These are phyloP conservation scores for Talaromyces sp. DNA, from an alignment of 2,329 filamentous ascomycete species.

Conservation along the genomic window DNA sequence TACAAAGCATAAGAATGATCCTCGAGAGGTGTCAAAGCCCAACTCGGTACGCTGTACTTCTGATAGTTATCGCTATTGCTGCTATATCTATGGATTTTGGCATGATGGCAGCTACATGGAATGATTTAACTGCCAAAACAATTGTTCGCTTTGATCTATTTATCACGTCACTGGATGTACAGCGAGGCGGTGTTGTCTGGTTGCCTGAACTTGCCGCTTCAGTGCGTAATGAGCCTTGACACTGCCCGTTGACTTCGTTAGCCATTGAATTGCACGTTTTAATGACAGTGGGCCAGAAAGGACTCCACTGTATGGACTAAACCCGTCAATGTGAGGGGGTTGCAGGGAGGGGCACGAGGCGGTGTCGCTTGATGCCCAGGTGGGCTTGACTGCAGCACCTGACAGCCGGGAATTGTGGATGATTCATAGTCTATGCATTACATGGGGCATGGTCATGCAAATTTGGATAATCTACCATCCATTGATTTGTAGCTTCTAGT, in stretches of 20 bases:
- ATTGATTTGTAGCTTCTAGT: not conserved
- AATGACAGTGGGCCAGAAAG: not conserved
- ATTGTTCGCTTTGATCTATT: not conserved
- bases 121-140: not conserved
- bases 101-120: not conserved
- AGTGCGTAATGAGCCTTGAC: no score
- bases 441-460: not conserved
- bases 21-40: no score
- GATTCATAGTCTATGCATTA: not conserved
- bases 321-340: not conserved
- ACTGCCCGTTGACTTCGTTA: no score
- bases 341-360: slow-evolving; percentile 14
- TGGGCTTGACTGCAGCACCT: slow-evolving; percentile 4
- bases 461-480: not conserved
- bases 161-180: not conserved
- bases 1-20: no score
- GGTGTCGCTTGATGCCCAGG: slow-evolving; percentile 13
- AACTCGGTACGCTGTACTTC: not conserved
- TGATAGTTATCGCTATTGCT: not conserved
- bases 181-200: not conserved
- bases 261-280: not conserved
- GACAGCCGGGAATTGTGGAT: not conserved
- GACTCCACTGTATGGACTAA: no score
- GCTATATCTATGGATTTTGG: not conserved
- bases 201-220: not conserved